A percentile compares a stretch with the other conserved stretches of the same genome.
These are phyloP conservation scores for Purshia tridentata DNA, from an alignment of 306 rosid species.

Conservation along the genomic window DNA sequence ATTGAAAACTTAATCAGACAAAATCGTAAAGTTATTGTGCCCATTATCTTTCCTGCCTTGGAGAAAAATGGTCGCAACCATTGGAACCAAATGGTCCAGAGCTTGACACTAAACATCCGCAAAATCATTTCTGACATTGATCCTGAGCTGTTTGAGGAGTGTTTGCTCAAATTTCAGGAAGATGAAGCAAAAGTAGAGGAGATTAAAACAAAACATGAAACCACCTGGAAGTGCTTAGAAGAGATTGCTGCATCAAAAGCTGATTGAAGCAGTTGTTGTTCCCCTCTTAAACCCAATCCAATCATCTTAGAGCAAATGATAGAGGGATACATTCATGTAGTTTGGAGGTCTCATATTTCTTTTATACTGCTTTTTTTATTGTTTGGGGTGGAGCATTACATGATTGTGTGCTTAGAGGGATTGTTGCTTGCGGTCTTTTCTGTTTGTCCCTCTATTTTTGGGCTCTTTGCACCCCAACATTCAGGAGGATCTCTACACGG, in stretches of 20 bases:
- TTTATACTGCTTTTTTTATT: conserved; percentile 12
- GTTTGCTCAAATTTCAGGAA: conserved; percentile 52
- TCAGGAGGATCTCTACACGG: conserved; percentile 12
- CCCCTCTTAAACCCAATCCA: conserved; percentile 9
- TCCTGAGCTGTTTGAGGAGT: conserved; percentile 61
- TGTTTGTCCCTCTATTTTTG: conserved; percentile 19
- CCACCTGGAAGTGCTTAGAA: conserved; percentile 55
- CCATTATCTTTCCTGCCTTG: conserved; percentile 70
- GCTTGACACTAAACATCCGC: conserved; percentile 53
- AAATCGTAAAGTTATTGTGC: conserved; percentile 55
- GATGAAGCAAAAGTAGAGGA: conserved; percentile 49
- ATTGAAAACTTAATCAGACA: conserved; percentile 59
- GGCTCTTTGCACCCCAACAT: conserved; percentile 9
- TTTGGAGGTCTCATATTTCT: conserved; percentile 6
- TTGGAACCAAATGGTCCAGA: conserved; percentile 72
- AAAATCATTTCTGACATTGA: conserved; percentile 57
- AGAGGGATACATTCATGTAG: conserved; percentile 13
- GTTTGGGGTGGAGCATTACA: conserved; percentile 9
- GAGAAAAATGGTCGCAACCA: conserved; percentile 59
- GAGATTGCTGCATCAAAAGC: conserved; percentile 55
- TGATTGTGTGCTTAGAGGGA: conserved; percentile 28
- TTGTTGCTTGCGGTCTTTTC: conserved; percentile 5
- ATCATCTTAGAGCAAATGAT: conserved; percentile 25
- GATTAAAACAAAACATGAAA: conserved; percentile 42
- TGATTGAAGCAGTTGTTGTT: conserved; percentile 40